A percentile compares a stretch with the other conserved stretches of the same genome.
phyloP scores from a whole-genome alignment of 2,329 filamentous ascomycete genomes.

The Gnomoniopsis smithogilvyi region DNA sequence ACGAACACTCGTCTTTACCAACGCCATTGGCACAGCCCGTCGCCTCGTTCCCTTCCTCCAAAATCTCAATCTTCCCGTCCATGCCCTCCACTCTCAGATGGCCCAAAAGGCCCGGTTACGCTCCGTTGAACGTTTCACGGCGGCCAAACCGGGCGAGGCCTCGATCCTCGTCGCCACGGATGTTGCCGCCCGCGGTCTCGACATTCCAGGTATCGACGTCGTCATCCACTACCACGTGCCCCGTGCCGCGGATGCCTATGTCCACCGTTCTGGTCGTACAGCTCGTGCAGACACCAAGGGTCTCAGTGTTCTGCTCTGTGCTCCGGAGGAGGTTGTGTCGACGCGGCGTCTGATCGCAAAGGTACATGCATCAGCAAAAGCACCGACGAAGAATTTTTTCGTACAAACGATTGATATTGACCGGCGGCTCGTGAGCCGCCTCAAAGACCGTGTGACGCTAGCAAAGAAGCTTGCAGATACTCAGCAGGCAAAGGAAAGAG shows the following conservation, averaged over 20 bases:
- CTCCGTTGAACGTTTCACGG: constrained; percentile 84
- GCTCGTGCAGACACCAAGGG: constrained; percentile 78
- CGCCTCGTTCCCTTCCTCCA: constrained; percentile 82
- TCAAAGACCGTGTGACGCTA: constrained; percentile 74
- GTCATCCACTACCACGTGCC: constrained; percentile 96
- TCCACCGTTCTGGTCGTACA: constrained; percentile 91
- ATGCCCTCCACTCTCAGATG: constrained; percentile 91
- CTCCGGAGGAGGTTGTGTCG: constrained; percentile 84
- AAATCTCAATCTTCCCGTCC: constrained; percentile 72
- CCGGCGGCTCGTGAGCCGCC: constrained; percentile 68
- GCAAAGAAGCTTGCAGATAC: constrained; percentile 88
- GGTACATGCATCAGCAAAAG: constrained; percentile 63
- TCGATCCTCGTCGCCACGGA: constrained; percentile 88
- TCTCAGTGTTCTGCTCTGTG: constrained; percentile 82
- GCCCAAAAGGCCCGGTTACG: constrained; percentile 91
- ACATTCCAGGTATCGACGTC: constrained; percentile 85
- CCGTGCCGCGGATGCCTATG: constrained; percentile 86
- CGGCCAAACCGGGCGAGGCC: constrained; percentile 46
- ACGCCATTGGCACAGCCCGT: constrained; percentile 89
- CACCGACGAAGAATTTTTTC: constrained; percentile 56
- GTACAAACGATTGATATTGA: constrained; percentile 83
- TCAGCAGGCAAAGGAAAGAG: constrained; percentile 81
- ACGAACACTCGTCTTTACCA: constrained; percentile 88
- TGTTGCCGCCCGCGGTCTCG: constrained; percentile 87
- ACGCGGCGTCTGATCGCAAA: constrained; percentile 83